Evolutionary conservation across 2,329 filamentous ascomycete species (phyloP).

Genomic region (Alternaria atra): DNA sequence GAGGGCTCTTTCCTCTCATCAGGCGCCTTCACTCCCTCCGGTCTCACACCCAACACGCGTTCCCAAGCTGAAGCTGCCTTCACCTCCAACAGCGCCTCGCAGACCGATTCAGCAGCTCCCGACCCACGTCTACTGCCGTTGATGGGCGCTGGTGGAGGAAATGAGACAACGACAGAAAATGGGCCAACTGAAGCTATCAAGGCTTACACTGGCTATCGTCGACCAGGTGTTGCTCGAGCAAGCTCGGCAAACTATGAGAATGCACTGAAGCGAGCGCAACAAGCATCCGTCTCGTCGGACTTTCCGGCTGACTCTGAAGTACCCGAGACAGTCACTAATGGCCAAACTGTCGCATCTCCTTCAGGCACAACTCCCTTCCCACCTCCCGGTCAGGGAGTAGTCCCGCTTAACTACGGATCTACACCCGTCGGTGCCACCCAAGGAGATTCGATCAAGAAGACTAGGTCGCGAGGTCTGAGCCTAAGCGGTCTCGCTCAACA

Average conservation of each 20-base stretch:
- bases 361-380: conserved; percentile 34
- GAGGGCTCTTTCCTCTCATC: conserved; percentile 28
- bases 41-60: conserved; percentile 48
- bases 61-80: conserved; percentile 49
- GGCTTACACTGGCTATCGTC: conserved; percentile 36
- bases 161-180: conserved; percentile 10
- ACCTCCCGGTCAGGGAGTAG: conserved; percentile 44
- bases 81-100: conserved; percentile 37
- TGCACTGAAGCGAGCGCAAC: conserved; percentile 34
- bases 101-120: conserved; percentile 50
- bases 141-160: conserved; percentile 11
- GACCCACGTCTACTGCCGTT: conserved; percentile 27
- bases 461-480: conserved; percentile 40
- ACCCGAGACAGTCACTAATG: conserved; percentile 22
- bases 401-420: conserved; percentile 39
- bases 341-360: conserved; percentile 24
- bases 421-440: conserved; percentile 29
- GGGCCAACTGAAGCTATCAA: conserved; percentile 34
- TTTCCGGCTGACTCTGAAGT: conserved; percentile 27
- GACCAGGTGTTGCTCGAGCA: conserved; percentile 34
- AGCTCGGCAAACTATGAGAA: conserved; percentile 46
- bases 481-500: conserved; percentile 40
- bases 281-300: conserved; percentile 37
- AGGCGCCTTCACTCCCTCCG: conserved; percentile 41
- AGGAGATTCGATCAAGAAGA: conserved; percentile 41